A percentile compares a stretch with the other conserved stretches of the same genome.
These are phyloP conservation scores for Citrus reticulata DNA, from an alignment of 345 rosid genomes.

Conservation along the genomic window DNA sequence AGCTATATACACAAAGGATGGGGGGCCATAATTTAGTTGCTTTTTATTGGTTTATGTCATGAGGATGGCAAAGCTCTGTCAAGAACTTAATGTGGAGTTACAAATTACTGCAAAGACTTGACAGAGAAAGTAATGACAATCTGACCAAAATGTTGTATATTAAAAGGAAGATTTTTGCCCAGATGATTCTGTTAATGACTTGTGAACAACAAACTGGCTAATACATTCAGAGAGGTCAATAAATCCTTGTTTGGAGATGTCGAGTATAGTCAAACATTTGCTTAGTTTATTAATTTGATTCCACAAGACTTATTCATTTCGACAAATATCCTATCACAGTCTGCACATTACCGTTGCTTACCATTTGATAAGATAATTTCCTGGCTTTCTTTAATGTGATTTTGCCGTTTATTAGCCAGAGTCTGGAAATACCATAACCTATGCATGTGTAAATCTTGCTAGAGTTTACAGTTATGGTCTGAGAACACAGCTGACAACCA, in stretches of 20 bases:
- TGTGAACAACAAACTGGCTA: neutral
- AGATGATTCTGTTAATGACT: neutral
- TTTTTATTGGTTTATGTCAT: neutral
- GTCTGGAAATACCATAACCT: too few relatives aligned
- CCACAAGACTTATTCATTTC: neutral
- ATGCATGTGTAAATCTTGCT: neutral
- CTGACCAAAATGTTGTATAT: too few relatives aligned
- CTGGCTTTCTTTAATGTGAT: neutral
- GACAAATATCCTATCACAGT: neutral
- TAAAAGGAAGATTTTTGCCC: neutral
- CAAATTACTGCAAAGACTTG: neutral
- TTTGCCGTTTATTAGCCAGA: neutral
- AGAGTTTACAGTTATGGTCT: neutral
- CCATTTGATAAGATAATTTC: neutral
- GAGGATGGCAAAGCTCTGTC: neutral
- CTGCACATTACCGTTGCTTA: neutral
- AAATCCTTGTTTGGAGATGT: neutral
- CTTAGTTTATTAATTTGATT: neutral
- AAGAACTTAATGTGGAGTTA: neutral
- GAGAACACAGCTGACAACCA: neutral
- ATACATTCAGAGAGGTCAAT: neutral
- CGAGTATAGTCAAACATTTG: neutral
- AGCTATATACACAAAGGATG: neutral
- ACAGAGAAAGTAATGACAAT: neutral
- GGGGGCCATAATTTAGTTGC: neutral